Percentiles rank a stretch among this genome's conserved stretches.
phyloP scores from a whole-genome alignment of 129 eudicot genomes.

The Rutidosis leptorrhynchoides region DNA sequence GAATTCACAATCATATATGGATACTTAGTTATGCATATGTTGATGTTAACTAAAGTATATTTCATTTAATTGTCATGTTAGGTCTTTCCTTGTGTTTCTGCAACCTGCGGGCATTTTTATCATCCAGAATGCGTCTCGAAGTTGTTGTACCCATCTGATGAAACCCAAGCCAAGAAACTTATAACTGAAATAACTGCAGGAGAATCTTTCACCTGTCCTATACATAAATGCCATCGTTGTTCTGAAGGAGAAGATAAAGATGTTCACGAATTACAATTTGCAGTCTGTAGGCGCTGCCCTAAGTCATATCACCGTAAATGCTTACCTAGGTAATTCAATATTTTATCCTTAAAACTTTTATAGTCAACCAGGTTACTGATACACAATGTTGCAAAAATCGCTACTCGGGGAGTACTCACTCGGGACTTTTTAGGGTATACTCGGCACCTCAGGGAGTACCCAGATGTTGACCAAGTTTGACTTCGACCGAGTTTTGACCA shows the following conservation, averaged over 20 bases:
- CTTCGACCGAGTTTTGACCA: too few relatives aligned
- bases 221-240: constrained; percentile 62
- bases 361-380: background rate
- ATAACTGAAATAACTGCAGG: constrained; percentile 55
- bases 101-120: constrained; percentile 81
- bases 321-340: constrained; percentile 59
- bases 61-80: constrained; percentile 18
- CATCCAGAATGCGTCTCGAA: constrained; percentile 67
- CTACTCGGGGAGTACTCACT: too few relatives aligned
- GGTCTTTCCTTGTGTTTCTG: constrained; percentile 88
- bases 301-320: constrained; percentile 82
- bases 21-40: background rate
- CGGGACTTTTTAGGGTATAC: too few relatives aligned
- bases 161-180: constrained; percentile 38
- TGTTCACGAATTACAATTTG: constrained; percentile 55
- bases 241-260: constrained; percentile 54
- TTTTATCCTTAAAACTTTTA: background rate
- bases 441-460: too few relatives aligned
- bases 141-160: constrained; percentile 42
- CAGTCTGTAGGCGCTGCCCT: constrained; percentile 88
- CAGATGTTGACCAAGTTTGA: too few relatives aligned
- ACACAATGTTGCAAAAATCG: too few relatives aligned
- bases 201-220: constrained; percentile 70
- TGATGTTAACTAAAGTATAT: background rate
- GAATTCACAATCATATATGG: background rate